Evolutionary conservation across 768 basidiomycete species (phyloP).

Genomic region (Mrakia hoshinonis): DNA sequence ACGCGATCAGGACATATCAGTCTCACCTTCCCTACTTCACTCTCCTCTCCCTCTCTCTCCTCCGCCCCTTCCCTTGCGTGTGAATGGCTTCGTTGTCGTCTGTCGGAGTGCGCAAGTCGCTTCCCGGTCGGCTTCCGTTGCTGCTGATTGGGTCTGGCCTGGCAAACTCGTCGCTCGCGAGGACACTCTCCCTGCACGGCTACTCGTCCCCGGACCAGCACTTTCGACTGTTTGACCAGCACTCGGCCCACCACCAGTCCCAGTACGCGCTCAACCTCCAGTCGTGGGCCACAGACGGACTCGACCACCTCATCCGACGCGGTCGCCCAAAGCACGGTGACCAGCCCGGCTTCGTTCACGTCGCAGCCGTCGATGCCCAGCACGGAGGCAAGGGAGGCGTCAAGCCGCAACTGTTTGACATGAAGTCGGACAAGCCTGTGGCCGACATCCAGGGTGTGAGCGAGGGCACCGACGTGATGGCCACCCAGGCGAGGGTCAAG

Average conservation of each 20-base stretch:
- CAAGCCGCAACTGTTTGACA: background rate
- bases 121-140: slow-evolving; percentile 18
- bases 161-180: slow-evolving; percentile 23
- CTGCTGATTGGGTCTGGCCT: slow-evolving; percentile 17
- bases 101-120: background rate
- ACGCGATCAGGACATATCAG: background rate
- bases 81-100: background rate
- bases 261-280: slow-evolving; percentile 25
- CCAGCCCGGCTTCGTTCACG: background rate
- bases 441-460: slow-evolving; percentile 33
- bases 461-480: background rate
- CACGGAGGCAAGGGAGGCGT: slow-evolving; percentile 19
- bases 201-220: background rate
- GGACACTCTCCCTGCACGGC: slow-evolving; percentile 7
- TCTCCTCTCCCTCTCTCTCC: background rate
- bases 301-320: slow-evolving; percentile 1
- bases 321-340: background rate
- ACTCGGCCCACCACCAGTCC: background rate
- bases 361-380: slow-evolving; percentile 11
- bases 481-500: background rate
- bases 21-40: background rate
- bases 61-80: background rate
- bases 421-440: slow-evolving; percentile 32
- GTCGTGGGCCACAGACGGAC: background rate
- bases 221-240: slow-evolving; percentile 22